Conservation (phyloP, 495 filamentous ascomycete species). For the Aspergillus leporis region DNA sequence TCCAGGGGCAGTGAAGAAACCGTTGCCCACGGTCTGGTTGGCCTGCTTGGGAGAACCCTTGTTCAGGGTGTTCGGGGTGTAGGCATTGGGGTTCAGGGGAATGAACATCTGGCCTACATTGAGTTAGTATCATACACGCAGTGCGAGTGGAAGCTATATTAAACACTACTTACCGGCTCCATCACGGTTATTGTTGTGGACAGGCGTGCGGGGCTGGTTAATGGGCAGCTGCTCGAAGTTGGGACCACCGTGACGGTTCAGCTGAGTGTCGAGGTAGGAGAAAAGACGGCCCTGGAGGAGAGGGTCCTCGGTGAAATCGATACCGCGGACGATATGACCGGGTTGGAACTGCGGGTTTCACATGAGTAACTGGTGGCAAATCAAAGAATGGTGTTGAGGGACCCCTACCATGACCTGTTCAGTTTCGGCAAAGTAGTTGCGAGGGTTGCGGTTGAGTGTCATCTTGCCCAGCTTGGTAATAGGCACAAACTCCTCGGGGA, state of each 20-base stretch:
- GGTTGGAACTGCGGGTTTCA: conserved; percentile 65
- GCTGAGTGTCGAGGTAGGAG: conserved; percentile 74
- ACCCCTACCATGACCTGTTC: conserved; percentile 66
- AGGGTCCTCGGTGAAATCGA: conserved; percentile 74
- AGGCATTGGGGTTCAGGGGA: conserved; percentile 51
- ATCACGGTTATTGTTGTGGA: conserved; percentile 74
- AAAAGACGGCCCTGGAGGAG: conserved; percentile 73
- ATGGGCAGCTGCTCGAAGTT: conserved; percentile 79
- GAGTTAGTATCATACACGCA: conserved; percentile 16
- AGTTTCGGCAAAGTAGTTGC: conserved; percentile 78
- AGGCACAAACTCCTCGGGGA: conserved; percentile 71
- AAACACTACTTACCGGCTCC: conserved; percentile 33
- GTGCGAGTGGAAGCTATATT: conserved; percentile 1
- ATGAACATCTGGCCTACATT: conserved; percentile 44
- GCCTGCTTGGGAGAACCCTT: conserved; percentile 65
- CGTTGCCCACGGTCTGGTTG: conserved; percentile 65
- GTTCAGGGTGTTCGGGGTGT: conserved; percentile 70
- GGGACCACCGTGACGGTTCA: conserved; percentile 69
- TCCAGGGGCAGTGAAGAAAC: conserved; percentile 71
- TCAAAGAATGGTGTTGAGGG: background rate
- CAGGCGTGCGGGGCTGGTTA: conserved; percentile 61
- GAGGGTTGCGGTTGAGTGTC: conserved; percentile 68
- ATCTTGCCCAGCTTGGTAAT: conserved; percentile 65
- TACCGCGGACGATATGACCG: conserved; percentile 61
- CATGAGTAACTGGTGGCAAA: conserved; percentile 7